Conservation (phyloP, 1,139 yeast species). For the Suhomyces coccinellae region DNA sequence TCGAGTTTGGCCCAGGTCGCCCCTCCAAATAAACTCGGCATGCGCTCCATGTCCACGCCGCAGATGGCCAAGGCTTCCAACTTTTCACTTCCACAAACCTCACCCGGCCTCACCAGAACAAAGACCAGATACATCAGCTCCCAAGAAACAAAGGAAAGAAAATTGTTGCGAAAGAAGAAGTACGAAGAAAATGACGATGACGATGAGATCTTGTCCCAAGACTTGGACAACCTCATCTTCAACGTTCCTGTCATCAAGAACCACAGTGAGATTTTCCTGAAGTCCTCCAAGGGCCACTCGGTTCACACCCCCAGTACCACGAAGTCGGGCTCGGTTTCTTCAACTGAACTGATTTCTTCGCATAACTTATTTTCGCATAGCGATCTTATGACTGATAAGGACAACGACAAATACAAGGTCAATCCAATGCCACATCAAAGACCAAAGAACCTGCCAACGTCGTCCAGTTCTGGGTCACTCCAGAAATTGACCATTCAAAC, state of each 20-base stretch:
- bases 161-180: conserved; percentile 39
- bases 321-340: conserved; percentile 3
- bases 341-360: not conserved
- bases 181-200: conserved; percentile 49
- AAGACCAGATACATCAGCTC: conserved; percentile 39
- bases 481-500: conserved; percentile 10
- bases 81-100: conserved; percentile 1
- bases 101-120: conserved; percentile 22
- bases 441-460: not conserved
- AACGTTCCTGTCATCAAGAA: conserved; percentile 48
- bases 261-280: conserved; percentile 35
- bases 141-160: conserved; percentile 42
- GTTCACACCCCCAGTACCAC: conserved; percentile 10
- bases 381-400: conserved; percentile 31
- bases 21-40: conserved; percentile 2
- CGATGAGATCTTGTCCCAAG: conserved; percentile 41
- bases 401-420: conserved; percentile 29
- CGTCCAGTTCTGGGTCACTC: not conserved
- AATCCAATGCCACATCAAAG: conserved; percentile 9
- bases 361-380: conserved; percentile 20
- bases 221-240: conserved; percentile 39
- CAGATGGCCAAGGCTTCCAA: conserved; percentile 7
- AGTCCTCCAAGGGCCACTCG: conserved; percentile 9
- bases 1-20: conserved; percentile 6
- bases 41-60: conserved; percentile 8